These are phyloP conservation scores for Aphanomyces euteiches DNA, from an alignment of 352 stramenopile genomes.

Conservation along the genomic window DNA sequence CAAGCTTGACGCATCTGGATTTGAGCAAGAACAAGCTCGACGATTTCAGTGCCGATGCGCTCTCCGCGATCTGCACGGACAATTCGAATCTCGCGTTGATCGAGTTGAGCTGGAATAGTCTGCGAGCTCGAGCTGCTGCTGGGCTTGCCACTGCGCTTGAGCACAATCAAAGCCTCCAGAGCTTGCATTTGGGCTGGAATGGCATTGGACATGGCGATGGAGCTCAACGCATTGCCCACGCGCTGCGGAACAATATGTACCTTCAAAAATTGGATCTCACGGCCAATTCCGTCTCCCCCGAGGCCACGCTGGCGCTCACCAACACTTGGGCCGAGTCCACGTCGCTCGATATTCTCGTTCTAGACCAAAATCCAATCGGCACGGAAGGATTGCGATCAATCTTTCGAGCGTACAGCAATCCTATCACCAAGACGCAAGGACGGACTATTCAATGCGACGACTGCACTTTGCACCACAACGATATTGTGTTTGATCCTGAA, in stretches of 20 bases:
- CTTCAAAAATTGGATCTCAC: constrained; percentile 67
- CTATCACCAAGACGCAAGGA: constrained; percentile 14
- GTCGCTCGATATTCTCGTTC: constrained; percentile 18
- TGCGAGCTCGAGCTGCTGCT: constrained; percentile 57
- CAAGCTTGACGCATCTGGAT: constrained; percentile 16
- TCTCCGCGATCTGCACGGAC: constrained; percentile 45
- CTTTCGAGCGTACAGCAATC: constrained; percentile 29
- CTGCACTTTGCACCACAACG: constrained; percentile 13
- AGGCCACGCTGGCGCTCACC: constrained; percentile 49
- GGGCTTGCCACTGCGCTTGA: constrained; percentile 53
- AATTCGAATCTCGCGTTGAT: constrained; percentile 50
- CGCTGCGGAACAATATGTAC: constrained; percentile 53
- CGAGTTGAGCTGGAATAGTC: constrained; percentile 74
- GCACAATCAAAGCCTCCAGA: constrained; percentile 59
- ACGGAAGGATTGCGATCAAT: constrained; percentile 22
- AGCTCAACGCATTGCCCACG: constrained; percentile 44
- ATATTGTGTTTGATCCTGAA: constrained; percentile 1
- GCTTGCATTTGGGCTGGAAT: constrained; percentile 72
- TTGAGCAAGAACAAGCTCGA: constrained; percentile 41
- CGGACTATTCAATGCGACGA: constrained; percentile 23
- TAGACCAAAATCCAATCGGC: constrained; percentile 27
- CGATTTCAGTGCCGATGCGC: constrained; percentile 52
- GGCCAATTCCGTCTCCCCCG: constrained; percentile 78
- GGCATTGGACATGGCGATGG: constrained; percentile 57
- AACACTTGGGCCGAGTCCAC: constrained; percentile 30